Percentiles rank a stretch among this genome's conserved stretches.
Conservation (phyloP, 306 rosid species). For the Lotus japonicus region DNA sequence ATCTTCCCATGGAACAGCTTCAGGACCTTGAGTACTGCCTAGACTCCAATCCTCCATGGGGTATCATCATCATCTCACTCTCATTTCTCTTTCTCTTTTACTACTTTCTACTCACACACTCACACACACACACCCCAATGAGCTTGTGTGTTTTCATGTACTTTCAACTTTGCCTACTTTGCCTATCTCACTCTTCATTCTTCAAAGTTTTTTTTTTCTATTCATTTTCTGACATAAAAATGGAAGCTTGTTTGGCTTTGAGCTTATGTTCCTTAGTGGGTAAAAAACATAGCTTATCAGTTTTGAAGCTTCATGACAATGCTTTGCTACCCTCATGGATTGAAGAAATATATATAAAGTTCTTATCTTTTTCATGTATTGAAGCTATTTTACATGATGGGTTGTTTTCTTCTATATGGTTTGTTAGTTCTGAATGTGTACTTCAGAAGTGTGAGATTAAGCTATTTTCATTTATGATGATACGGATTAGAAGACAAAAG, state of each 20-base stretch:
- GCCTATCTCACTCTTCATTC: constrained; percentile 3
- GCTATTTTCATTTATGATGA: neutral
- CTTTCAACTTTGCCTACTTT: constrained; percentile 7
- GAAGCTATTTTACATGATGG: neutral
- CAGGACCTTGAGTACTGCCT: constrained; percentile 98
- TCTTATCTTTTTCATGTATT: neutral
- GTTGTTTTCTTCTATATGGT: constrained; percentile 1
- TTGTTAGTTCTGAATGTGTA: neutral
- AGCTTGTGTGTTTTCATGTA: neutral
- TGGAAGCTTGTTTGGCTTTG: neutral
- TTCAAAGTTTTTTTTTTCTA: neutral
- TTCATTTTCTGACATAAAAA: neutral
- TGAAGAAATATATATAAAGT: constrained; percentile 1
- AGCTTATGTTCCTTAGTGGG: neutral
- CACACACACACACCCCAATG: constrained; percentile 10
- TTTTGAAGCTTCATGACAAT: constrained; percentile 3
- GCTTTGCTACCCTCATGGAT: constrained; percentile 1
- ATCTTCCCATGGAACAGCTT: constrained; percentile 96
- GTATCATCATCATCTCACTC: constrained; percentile 32
- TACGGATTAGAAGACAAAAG: constrained; percentile 15
- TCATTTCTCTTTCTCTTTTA: constrained; percentile 7
- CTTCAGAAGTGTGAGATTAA: neutral
- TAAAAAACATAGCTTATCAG: neutral
- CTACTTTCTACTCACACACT: neutral
- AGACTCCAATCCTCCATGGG: constrained; percentile 99